Conservation (phyloP, 441 rosid genomes). For the Brassica balearica region DNA sequence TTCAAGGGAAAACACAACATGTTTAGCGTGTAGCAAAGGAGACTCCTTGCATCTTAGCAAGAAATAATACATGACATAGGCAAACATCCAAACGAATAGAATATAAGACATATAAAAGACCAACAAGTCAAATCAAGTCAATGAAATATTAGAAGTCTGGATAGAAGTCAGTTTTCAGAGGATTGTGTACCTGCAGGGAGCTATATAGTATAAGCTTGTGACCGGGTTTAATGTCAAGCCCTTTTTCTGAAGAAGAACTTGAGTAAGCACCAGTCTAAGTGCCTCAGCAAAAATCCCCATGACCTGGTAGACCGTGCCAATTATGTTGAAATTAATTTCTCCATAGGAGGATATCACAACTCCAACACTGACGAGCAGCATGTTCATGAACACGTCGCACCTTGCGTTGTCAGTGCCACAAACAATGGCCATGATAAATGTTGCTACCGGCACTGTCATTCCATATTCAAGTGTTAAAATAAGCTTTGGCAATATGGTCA, state of each 20-base stretch:
- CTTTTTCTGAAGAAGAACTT: constrained; percentile 95
- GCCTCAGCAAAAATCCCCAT: constrained; percentile 98
- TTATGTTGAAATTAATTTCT: constrained; percentile 90
- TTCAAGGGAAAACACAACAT: constrained; percentile 23
- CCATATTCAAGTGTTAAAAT: constrained; percentile 22
- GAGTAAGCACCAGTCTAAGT: constrained; percentile 94
- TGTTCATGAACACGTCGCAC: constrained; percentile 92
- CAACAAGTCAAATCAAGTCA: constrained; percentile 10
- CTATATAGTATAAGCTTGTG: constrained; percentile 95
- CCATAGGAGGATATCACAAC: constrained; percentile 96
- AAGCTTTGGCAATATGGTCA: constrained; percentile 6
- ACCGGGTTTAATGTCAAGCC: constrained; percentile 92
- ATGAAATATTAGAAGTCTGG: neutral
- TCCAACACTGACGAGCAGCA: constrained; percentile 98
- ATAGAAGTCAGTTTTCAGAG: neutral
- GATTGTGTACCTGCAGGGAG: constrained; percentile 87
- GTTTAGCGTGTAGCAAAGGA: neutral
- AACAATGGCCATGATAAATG: constrained; percentile 84
- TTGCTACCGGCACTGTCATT: constrained; percentile 96
- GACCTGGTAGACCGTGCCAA: constrained; percentile 95
- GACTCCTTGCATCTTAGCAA: neutral
- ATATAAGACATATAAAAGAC: neutral
- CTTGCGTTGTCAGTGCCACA: constrained; percentile 92
- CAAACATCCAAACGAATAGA: neutral
- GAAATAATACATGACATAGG: neutral